A percentile compares a stretch with the other conserved stretches of the same genome.
These are phyloP conservation scores for Rhodomyrtus psidioides DNA, from an alignment of 441 rosid genomes.

Conservation along the genomic window DNA sequence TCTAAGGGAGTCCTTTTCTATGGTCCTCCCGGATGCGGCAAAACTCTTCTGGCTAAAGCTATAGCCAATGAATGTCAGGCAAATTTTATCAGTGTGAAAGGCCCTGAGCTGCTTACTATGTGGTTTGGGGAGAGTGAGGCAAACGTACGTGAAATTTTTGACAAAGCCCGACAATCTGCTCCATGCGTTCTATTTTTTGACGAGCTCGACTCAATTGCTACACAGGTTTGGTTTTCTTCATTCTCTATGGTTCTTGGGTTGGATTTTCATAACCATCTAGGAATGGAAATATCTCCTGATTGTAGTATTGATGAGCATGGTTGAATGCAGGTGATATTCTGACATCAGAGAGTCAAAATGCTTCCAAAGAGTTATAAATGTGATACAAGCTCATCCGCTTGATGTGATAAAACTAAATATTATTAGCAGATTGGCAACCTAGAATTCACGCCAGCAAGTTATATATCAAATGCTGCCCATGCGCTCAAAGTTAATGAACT, in stretches of 20 bases:
- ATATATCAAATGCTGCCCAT: not conserved
- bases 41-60: constrained; percentile 60
- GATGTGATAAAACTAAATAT: not conserved
- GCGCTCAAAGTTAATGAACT: not conserved
- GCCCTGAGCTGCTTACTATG: constrained; percentile 60
- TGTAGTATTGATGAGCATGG: not conserved
- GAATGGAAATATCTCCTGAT: not conserved
- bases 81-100: constrained; percentile 55
- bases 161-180: constrained; percentile 59
- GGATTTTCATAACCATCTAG: not conserved
- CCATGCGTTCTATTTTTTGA: constrained; percentile 61
- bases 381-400: not conserved
- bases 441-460: not conserved
- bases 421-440: not conserved
- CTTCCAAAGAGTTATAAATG: not conserved
- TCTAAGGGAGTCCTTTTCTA: constrained; percentile 63
- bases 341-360: not conserved
- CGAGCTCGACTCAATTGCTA: constrained; percentile 52
- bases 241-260: not conserved
- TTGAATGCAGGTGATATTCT: not conserved
- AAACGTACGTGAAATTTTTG: constrained; percentile 58
- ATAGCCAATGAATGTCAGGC: constrained; percentile 66
- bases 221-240: constrained; percentile 28
- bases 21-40: constrained; percentile 69
- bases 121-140: constrained; percentile 74